Conservation (phyloP, 148 eudicot genomes). For the Suaeda aralocaspica region DNA sequence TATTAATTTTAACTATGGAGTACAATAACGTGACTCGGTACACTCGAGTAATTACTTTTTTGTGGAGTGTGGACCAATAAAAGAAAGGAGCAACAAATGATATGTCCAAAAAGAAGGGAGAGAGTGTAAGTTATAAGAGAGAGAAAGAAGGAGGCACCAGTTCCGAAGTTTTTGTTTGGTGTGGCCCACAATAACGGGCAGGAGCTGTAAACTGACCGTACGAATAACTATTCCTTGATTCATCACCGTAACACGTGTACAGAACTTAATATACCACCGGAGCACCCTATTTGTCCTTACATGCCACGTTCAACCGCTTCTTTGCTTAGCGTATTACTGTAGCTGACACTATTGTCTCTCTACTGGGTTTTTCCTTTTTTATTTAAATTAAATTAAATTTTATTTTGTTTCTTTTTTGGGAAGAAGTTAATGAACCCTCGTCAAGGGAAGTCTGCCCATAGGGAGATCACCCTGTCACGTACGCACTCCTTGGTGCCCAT, state of each 20-base stretch:
- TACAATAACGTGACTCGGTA: too few relatives aligned
- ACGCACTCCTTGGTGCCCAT: too few relatives aligned
- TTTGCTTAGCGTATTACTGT: not conserved
- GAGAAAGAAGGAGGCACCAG: conserved; percentile 15
- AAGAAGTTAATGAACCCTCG: too few relatives aligned
- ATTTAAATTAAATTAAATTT: too few relatives aligned
- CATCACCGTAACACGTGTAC: conserved; percentile 25
- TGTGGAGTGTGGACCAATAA: not conserved
- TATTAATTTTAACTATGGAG: too few relatives aligned
- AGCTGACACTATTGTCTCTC: too few relatives aligned
- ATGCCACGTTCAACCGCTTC: conserved; percentile 19
- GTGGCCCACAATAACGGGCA: not conserved
- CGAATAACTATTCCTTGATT: too few relatives aligned
- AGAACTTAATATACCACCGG: conserved; percentile 16
- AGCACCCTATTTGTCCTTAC: not conserved
- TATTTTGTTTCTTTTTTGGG: too few relatives aligned
- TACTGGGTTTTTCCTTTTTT: too few relatives aligned
- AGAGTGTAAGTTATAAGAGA: conserved; percentile 1
- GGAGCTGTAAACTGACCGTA: conserved; percentile 12
- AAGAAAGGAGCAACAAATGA: not conserved
- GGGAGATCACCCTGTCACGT: too few relatives aligned
- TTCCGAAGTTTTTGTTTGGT: conserved; percentile 23
- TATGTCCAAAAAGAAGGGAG: not conserved
- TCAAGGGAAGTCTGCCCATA: too few relatives aligned
- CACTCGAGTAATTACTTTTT: too few relatives aligned